Base-by-base conservation (phyloP, 2,329 filamentous ascomycete genomes). In the Alternaria brassicae region DNA sequence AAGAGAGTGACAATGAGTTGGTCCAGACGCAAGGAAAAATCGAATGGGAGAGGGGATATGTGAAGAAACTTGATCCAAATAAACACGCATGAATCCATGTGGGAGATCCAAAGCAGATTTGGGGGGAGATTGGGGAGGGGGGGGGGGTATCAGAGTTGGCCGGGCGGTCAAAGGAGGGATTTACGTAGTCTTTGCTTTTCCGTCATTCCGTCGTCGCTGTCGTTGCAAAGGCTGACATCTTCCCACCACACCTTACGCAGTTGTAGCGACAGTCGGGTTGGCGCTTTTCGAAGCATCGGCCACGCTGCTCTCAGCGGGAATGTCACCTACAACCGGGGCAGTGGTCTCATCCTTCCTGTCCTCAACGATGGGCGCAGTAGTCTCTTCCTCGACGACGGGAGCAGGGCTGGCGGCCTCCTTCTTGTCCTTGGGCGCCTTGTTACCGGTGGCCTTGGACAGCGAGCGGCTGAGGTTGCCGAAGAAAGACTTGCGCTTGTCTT, bases 401-500 rank as follows among this genome's bases (percentile, higher is more conserved):
- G 75, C 69, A n/a, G 76, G 71, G 36, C 73, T 54, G 36, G 63
- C 62, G 34, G 65, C 62, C 32, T 69, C 59, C 61, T 68, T 61
- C 66, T 77, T 74, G 69, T 77, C 74, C 71, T 77, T 70, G 67
- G 72, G 56, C 4, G 42, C 75, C 71, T 79, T 78, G 68, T 67
- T 59, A 53, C 71, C 70, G 61, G 72, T 70, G 49, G 77, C 76
- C 73, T 80, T 80, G 75, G 74, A 78, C 67, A 77, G 71, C 28
- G 75, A 76, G 66, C 79, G 78, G 67, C 78, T 85, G 73, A 91
- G 87, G 72, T 88, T 89, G 70, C 87, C 87, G 80, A 96, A 96
- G 74, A 93, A 89, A 68, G 91, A 94, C 81, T 89, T 87, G 79
- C 92, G 91, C 91, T 96, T 96, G 81, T 87, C 85, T 86, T 91